phyloP scores from a whole-genome alignment of 2,329 filamentous ascomycete species.

The Chaetomium globosum region DNA sequence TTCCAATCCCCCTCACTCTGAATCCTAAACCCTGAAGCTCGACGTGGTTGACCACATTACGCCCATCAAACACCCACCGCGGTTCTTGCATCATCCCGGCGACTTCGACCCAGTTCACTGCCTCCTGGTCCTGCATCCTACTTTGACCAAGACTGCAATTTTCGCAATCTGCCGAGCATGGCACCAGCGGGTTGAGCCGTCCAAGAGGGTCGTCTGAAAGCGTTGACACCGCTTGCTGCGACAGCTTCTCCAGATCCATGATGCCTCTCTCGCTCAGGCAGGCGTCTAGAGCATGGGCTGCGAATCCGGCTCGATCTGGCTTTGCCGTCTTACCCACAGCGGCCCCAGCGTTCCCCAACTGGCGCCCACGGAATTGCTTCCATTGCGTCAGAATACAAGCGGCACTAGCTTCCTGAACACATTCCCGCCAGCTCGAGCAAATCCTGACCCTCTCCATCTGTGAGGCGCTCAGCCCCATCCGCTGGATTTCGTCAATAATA shows the following conservation, averaged over 20 bases:
- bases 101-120: slow-evolving; percentile 34
- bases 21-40: slow-evolving; percentile 35
- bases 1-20: slow-evolving; percentile 33
- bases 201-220: slow-evolving; percentile 34
- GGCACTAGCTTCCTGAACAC: slow-evolving; percentile 50
- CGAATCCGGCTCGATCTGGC: neutral
- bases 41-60: slow-evolving; percentile 32
- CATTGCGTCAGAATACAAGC: slow-evolving; percentile 57
- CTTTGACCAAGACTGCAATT: slow-evolving; percentile 17
- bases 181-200: slow-evolving; percentile 29
- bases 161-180: slow-evolving; percentile 26
- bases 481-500: slow-evolving; percentile 38
- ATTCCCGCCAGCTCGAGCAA: slow-evolving; percentile 47
- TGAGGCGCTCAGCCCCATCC: slow-evolving; percentile 38
- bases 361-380: slow-evolving; percentile 51
- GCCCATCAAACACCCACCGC: slow-evolving; percentile 37
- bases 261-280: slow-evolving; percentile 39
- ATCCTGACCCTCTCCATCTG: slow-evolving; percentile 44
- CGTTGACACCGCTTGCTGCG: slow-evolving; percentile 3
- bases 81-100: slow-evolving; percentile 35
- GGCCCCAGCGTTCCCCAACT: slow-evolving; percentile 28
- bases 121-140: slow-evolving; percentile 20
- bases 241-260: slow-evolving; percentile 36
- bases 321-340: slow-evolving; percentile 10
- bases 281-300: neutral